These are phyloP conservation scores for Vararia minispora DNA, from an alignment of 768 basidiomycete species.

Conservation along the genomic window DNA sequence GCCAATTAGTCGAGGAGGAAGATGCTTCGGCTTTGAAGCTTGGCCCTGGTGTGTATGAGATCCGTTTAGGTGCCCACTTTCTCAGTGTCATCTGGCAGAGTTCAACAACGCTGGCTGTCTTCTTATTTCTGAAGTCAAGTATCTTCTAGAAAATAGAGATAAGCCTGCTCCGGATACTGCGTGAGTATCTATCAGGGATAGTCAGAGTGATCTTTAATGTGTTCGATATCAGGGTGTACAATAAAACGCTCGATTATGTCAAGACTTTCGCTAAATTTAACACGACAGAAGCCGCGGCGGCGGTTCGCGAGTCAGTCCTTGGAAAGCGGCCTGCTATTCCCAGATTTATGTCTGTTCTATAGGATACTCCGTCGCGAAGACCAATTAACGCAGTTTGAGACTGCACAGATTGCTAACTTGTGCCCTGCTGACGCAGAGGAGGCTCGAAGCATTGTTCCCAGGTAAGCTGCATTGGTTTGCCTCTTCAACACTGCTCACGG, in stretches of 20 bases:
- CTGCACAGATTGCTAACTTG: slow-evolving; percentile 85
- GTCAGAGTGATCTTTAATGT: too few relatives aligned
- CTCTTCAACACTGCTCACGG: background rate
- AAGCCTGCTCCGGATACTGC: slow-evolving; percentile 79
- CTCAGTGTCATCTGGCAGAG: slow-evolving; percentile 31
- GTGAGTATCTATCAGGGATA: slow-evolving; percentile 1
- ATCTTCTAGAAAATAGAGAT: slow-evolving; percentile 77
- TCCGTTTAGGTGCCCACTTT: background rate
- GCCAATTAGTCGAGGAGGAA: slow-evolving; percentile 73
- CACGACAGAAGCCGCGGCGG: slow-evolving; percentile 71
- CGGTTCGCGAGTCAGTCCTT: slow-evolving; percentile 45
- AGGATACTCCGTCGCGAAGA: slow-evolving; percentile 75
- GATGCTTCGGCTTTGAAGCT: slow-evolving; percentile 80
- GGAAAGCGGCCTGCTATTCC: background rate
- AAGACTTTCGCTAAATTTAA: slow-evolving; percentile 87
- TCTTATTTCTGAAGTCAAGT: slow-evolving; percentile 87
- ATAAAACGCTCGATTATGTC: slow-evolving; percentile 88
- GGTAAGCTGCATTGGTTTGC: slow-evolving; percentile 30
- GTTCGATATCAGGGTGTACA: slow-evolving; percentile 59
- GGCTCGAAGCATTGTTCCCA: slow-evolving; percentile 85
- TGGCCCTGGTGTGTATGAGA: slow-evolving; percentile 42
- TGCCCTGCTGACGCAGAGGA: slow-evolving; percentile 85
- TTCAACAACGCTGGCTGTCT: slow-evolving; percentile 89
- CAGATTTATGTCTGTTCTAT: background rate
- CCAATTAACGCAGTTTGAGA: slow-evolving; percentile 80